phyloP scores from a whole-genome alignment of 139 green algal species.

The Picochlorum sp. region DNA sequence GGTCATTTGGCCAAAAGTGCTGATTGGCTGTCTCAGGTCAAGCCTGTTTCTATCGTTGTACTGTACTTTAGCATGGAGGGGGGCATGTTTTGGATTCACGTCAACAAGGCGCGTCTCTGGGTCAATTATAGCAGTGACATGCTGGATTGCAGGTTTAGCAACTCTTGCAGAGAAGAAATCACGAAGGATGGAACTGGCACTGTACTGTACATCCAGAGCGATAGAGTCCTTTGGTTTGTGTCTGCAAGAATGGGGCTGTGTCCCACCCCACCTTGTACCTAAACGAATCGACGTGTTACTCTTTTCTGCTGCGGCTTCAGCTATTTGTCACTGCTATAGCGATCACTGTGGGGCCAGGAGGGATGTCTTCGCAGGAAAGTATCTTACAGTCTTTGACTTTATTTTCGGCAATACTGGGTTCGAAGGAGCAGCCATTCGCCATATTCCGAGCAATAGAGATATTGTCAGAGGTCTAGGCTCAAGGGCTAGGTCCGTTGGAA shows the following conservation, averaged over 20 bases:
- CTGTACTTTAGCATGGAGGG: constrained; percentile 66
- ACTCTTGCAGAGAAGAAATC: constrained; percentile 86
- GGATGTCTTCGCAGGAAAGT: constrained; percentile 85
- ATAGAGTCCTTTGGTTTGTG: constrained; percentile 63
- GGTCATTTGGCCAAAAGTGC: constrained; percentile 50
- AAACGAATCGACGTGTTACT: constrained; percentile 67
- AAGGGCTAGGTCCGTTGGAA: background rate
- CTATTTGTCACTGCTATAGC: constrained; percentile 86
- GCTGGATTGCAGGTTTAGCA: constrained; percentile 51
- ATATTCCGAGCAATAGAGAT: constrained; percentile 46
- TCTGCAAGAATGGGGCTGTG: constrained; percentile 27
- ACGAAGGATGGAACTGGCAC: constrained; percentile 86
- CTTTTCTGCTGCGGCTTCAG: constrained; percentile 57
- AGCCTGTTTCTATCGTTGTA: constrained; percentile 73
- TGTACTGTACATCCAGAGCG: constrained; percentile 65
- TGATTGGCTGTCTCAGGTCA: constrained; percentile 55
- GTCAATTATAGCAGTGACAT: constrained; percentile 28
- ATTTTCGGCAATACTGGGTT: constrained; percentile 74
- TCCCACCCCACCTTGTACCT: constrained; percentile 12
- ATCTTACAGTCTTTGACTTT: constrained; percentile 88
- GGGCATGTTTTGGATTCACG: constrained; percentile 27
- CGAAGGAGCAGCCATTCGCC: constrained; percentile 36
- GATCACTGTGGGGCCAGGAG: constrained; percentile 42
- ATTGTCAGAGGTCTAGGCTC: background rate
- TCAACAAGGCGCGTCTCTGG: constrained; percentile 26